These are phyloP conservation scores for Papiliotrema nemorosa DNA, from an alignment of 1,284 basidiomycete genomes.

Conservation along the genomic window DNA sequence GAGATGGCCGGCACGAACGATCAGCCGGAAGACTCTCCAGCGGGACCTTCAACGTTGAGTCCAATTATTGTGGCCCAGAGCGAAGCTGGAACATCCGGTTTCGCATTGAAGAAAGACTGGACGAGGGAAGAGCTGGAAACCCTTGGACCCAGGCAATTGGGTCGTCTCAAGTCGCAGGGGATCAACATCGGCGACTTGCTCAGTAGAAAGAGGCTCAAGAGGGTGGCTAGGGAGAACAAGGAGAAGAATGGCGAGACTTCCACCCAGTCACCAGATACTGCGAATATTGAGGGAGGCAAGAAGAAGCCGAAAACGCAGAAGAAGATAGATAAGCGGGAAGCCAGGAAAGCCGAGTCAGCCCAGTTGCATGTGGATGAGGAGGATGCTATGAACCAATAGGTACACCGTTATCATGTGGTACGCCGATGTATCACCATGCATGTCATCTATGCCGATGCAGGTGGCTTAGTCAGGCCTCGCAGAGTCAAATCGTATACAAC, in stretches of 20 bases:
- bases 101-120: conserved; percentile 11
- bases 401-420: not conserved
- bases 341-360: conserved; percentile 4
- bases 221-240: conserved; percentile 4
- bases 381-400: not conserved
- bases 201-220: conserved; percentile 23
- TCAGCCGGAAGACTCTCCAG: conserved; percentile 5
- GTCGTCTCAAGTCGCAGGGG: conserved; percentile 42
- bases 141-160: conserved; percentile 34
- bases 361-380: not conserved
- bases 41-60: not conserved
- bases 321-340: not conserved
- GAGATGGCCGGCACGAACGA: conserved; percentile 24
- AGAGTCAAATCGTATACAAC: conserved; percentile 50
- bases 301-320: conserved; percentile 8
- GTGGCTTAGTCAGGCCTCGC: conserved; percentile 24
- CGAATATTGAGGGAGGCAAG: not conserved
- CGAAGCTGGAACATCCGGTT: not conserved
- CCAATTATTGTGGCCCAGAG: not conserved
- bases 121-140: conserved; percentile 24
- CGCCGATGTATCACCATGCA: not conserved
- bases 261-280: no score
- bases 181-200: conserved; percentile 35
- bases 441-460: not conserved
- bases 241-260: not conserved